Evolutionary conservation across 331 rosid genomes (phyloP).

Genomic region (Acacia concinna): DNA sequence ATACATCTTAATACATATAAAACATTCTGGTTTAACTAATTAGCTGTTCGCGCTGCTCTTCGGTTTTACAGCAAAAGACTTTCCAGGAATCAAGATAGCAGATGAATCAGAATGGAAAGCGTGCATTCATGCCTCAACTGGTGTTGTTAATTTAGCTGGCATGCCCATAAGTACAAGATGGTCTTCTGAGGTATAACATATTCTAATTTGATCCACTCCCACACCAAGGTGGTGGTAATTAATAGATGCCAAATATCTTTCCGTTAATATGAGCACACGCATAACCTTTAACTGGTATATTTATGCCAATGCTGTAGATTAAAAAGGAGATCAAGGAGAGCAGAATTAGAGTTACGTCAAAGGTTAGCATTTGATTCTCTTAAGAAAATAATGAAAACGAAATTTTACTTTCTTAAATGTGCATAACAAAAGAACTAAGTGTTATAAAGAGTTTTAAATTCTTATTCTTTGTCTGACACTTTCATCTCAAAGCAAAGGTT

Average conservation of each 20-base stretch:
- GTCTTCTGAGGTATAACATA: conserved; percentile 78
- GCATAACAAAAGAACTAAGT: neutral
- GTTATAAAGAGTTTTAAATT: conserved; percentile 2
- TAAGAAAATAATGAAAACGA: neutral
- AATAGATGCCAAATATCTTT: conserved; percentile 14
- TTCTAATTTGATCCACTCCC: conserved; percentile 24
- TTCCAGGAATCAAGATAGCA: conserved; percentile 77
- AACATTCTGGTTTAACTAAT: conserved; percentile 14
- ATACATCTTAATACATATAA: conserved; percentile 10
- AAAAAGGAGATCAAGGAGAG: conserved; percentile 92
- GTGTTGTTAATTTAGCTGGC: conserved; percentile 96
- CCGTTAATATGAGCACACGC: neutral
- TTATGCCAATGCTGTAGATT: conserved; percentile 51
- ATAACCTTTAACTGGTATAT: conserved; percentile 8
- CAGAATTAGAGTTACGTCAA: conserved; percentile 86
- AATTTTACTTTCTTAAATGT: neutral
- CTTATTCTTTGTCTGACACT: conserved; percentile 42
- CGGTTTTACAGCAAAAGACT: conserved; percentile 65
- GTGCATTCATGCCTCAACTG: conserved; percentile 74
- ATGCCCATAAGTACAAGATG: conserved; percentile 93
- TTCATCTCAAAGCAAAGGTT: conserved; percentile 61
- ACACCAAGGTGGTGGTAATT: neutral
- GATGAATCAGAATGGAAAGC: conserved; percentile 85
- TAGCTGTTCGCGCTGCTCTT: conserved; percentile 33
- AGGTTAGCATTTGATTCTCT: conserved; percentile 50